Conservation (phyloP, 176 grass and related monocot genomes). For the Cenchrus purpureus region DNA sequence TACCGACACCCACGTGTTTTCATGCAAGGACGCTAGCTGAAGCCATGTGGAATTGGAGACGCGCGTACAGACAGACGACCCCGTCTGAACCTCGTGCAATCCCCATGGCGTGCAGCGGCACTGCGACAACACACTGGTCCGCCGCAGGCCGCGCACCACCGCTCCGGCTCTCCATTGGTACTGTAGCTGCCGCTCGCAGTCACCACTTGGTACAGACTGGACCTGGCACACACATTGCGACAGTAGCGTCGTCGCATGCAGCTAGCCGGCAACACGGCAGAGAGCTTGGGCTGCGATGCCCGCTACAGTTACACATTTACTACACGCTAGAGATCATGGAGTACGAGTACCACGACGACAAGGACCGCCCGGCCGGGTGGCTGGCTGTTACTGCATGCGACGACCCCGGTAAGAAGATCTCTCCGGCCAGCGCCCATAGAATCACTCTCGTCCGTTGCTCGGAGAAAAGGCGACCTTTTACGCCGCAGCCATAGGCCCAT, state of each 20-base stretch:
- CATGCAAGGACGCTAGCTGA: no score
- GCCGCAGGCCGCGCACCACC: no score
- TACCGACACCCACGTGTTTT: no score
- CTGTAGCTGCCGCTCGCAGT: neutral
- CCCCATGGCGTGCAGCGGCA: no score
- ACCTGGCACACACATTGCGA: neutral
- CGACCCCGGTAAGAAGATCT: neutral
- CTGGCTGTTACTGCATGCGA: neutral
- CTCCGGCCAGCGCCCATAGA: neutral
- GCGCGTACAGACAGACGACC: no score
- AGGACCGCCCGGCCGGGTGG: no score
- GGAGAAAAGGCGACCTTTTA: neutral
- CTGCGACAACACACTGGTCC: no score
- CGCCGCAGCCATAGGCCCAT: no score
- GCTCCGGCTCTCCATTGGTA: neutral
- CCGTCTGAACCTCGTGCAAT: no score
- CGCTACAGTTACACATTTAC: neutral
- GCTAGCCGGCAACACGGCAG: neutral
- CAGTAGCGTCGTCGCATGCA: neutral
- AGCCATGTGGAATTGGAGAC: no score
- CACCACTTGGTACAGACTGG: neutral
- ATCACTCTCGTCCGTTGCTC: neutral
- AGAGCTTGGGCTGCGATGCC: neutral
- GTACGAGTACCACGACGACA: neutral
- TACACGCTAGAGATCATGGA: neutral